Evolutionary conservation across 305 asterid species (phyloP), one percentile per base, ranked within the genome.

Genomic region (Nicotiana rustica): DNA sequence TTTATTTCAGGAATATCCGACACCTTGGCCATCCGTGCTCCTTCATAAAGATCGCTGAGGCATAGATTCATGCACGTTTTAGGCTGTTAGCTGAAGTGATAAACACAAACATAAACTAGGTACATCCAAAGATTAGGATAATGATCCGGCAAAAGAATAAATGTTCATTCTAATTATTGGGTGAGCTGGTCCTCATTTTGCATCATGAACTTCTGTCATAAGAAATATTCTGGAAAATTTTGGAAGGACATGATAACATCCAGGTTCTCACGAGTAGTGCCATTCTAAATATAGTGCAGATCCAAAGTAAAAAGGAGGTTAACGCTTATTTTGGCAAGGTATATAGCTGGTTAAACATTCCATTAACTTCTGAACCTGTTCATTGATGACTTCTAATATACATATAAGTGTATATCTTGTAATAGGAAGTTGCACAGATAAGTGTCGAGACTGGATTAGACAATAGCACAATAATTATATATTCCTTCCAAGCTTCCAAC

Each of bases 1-100:
- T 92, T 89, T 85, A 96, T 93, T 78, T 91, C 92, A 17, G 91
- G 86, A 57, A 93, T 84, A 90, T 94, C 99, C 6, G 92, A 78
- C 66, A 79, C 85, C 89, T 88, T 91, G 44, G 99, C 97, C 92
- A 88, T 90, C 71, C 97, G 90, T 83, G 95, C 90, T 83, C 98
- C 99, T 90, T 95, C 98, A 87, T 95, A 95, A 67, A 95, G 96
- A 90, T 95, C 99, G 67, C 99, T 95, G 92, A 75, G 71, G 81
- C 89, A 89, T 59, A 83, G 67, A 83, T 18, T 41, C 41, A 85
- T 80, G 33, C 55, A 13, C 29, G 41, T 25, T 0, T 33, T 33
- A 33, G 36, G 36, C 5, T 9, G 77, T 77, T 77, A 77, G 80
- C 33, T 77, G 80, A 56, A 0, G 31, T 10, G 80, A 77, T 31